phyloP scores from a whole-genome alignment of 768 basidiomycete genomes.

The Suillus decipiens region DNA sequence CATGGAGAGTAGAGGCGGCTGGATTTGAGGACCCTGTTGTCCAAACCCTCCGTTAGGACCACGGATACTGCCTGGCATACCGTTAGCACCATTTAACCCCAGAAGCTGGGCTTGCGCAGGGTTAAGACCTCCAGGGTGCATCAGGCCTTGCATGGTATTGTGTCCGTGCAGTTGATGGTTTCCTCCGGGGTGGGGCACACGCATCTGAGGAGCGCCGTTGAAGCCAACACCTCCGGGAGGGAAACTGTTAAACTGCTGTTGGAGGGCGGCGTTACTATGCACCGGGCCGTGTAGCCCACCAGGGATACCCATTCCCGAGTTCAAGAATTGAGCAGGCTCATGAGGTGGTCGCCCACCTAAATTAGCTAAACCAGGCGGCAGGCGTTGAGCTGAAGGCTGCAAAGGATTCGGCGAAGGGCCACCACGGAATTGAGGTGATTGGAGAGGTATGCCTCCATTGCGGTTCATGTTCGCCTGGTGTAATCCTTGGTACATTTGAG shows the following conservation, averaged over 20 bases:
- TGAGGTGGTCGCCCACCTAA: slow-evolving; percentile 82
- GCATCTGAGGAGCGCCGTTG: slow-evolving; percentile 43
- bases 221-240: slow-evolving; percentile 47
- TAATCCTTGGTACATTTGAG: slow-evolving; percentile 56
- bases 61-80: slow-evolving; percentile 46
- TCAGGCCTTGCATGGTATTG: slow-evolving; percentile 52
- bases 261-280: slow-evolving; percentile 47
- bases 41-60: slow-evolving; percentile 46
- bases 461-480: slow-evolving; percentile 54
- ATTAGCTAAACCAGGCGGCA: slow-evolving; percentile 82
- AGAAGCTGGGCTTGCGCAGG: slow-evolving; percentile 50
- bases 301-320: slow-evolving; percentile 43
- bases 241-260: slow-evolving; percentile 57
- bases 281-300: slow-evolving; percentile 47
- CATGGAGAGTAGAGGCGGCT: slow-evolving; percentile 31
- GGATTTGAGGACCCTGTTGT: slow-evolving; percentile 35
- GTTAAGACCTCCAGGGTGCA: slow-evolving; percentile 54
- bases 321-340: slow-evolving; percentile 66
- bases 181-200: slow-evolving; percentile 47
- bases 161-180: slow-evolving; percentile 52
- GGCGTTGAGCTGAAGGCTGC: slow-evolving; percentile 51
- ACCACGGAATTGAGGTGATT: slow-evolving; percentile 66
- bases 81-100: slow-evolving; percentile 47
- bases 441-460: slow-evolving; percentile 54
- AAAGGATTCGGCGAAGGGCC: slow-evolving; percentile 64